phyloP scores from a whole-genome alignment of 495 filamentous ascomycete genomes.

The Cercophora samala region DNA sequence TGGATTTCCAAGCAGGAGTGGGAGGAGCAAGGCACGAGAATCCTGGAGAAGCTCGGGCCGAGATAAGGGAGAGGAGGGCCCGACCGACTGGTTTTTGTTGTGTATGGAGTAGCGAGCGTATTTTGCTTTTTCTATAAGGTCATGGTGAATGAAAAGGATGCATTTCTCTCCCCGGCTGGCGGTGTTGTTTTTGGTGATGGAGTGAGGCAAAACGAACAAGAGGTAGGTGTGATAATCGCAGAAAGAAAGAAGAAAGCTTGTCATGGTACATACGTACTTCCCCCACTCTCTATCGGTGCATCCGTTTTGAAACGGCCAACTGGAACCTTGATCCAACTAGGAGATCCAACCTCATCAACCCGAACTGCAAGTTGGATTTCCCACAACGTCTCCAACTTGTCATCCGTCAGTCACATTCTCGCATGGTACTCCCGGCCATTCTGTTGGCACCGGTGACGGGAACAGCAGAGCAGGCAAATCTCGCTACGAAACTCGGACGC shows the following conservation, averaged over 20 bases:
- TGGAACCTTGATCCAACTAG: too few relatives aligned
- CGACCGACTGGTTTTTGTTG: not conserved
- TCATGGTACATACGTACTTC: too few relatives aligned
- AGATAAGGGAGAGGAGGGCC: conserved; percentile 43
- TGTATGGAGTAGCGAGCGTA: conserved; percentile 17
- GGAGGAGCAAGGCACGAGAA: conserved; percentile 85
- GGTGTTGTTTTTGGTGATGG: not conserved
- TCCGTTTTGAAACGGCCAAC: too few relatives aligned
- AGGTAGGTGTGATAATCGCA: not conserved
- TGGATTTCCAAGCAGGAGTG: conserved; percentile 97
- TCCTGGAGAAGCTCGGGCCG: conserved; percentile 86
- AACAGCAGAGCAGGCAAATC: conserved; percentile 13
- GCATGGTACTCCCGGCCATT: not conserved
- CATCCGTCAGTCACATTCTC: not conserved
- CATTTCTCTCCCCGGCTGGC: not conserved
- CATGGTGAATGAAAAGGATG: conserved; percentile 13
- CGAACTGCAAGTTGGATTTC: not conserved
- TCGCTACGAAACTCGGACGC: conserved; percentile 10
- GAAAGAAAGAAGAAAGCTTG: not conserved
- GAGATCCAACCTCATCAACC: not conserved
- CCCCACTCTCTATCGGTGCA: not conserved
- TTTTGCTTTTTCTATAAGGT: conserved; percentile 14
- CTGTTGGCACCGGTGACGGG: not conserved
- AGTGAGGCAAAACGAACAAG: not conserved
- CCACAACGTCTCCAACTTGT: not conserved